A percentile compares a stretch with the other conserved stretches of the same genome.
Evolutionary conservation across 2,329 filamentous ascomycete genomes (phyloP).

Genomic region (Dothideomycetes sp.): DNA sequence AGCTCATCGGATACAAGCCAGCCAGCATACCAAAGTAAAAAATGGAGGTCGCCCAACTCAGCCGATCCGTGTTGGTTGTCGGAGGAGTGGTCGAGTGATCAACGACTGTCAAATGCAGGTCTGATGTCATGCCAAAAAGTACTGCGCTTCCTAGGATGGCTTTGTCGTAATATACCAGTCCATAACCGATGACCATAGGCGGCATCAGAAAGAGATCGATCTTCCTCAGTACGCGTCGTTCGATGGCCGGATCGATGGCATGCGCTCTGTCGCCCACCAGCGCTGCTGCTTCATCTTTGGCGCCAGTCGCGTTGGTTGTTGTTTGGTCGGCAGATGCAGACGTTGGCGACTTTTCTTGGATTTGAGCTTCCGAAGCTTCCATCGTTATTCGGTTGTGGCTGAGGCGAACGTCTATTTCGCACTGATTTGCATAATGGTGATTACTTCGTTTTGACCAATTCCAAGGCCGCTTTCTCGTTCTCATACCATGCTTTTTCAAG

Average conservation of each 20-base stretch:
- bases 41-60: constrained; percentile 68
- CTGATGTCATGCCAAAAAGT: constrained; percentile 66
- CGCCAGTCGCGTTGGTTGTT: constrained; percentile 15
- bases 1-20: constrained; percentile 65
- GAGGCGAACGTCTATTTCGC: no score
- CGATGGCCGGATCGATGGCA: constrained; percentile 45
- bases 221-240: constrained; percentile 52
- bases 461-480: no score
- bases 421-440: no score
- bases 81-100: constrained; percentile 44
- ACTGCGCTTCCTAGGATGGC: constrained; percentile 65
- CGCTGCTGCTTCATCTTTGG: constrained; percentile 48
- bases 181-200: constrained; percentile 55
- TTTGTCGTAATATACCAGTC: constrained; percentile 61
- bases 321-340: neutral
- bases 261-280: constrained; percentile 51
- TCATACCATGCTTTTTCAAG: no score
- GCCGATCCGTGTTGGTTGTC: constrained; percentile 54
- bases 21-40: constrained; percentile 76
- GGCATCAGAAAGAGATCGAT: constrained; percentile 61
- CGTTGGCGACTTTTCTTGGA: neutral
- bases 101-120: constrained; percentile 52
- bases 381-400: neutral
- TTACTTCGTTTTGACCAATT: no score
- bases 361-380: neutral